Evolutionary conservation across 495 filamentous ascomycete species (phyloP), one percentile per base, ranked within the genome.

Genomic region (Xylaria cubensis): DNA sequence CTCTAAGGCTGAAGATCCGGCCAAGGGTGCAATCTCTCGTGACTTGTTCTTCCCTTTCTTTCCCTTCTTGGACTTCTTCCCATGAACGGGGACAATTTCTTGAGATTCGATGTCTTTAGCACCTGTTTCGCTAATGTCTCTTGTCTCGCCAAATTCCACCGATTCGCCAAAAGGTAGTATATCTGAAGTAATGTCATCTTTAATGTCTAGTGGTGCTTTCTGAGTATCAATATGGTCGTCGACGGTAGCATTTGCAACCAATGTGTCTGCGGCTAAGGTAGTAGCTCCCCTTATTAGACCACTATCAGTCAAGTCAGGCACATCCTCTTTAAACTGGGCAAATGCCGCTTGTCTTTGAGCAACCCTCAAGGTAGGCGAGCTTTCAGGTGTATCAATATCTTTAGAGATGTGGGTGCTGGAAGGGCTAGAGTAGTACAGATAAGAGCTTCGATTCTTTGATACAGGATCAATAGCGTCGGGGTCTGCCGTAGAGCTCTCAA

Each of bases 401-500:
- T 75, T 74, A 32, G 69, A 53, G n/a, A 42, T 67, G 24, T 79
- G 74, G 3, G 51, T 68, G 32, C 79, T 72, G 50, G 77, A 74
- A 26, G 83, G 78, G 21, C 79, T 75, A 26, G 81, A 80, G 59
- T 78, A 74, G 34, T 73, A 73, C 4, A 77, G 65, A 74, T 75
- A 80, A 13, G 74, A 79, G 71, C 73, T 82, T 69, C 74, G 72
- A 58, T 76, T 78, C 69, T 79, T 80, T 0, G 72, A 71, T 58
- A 71, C 74, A 17, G 75, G 41, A 63, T 79, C 70, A 4, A 78
- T 56, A 53, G 75, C 72, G 42, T 76, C 74, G 24, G 73, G 73
- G 17, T 72, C 73, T 69, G 71, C n/a, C 13, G 70, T 24, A 3
- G 64, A 44, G 12, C 64, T 69, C 36, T 69, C 66, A 29, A 32